Conservation (phyloP, 2,329 filamentous ascomycete genomes). For the Ophiostoma pallidulum region DNA sequence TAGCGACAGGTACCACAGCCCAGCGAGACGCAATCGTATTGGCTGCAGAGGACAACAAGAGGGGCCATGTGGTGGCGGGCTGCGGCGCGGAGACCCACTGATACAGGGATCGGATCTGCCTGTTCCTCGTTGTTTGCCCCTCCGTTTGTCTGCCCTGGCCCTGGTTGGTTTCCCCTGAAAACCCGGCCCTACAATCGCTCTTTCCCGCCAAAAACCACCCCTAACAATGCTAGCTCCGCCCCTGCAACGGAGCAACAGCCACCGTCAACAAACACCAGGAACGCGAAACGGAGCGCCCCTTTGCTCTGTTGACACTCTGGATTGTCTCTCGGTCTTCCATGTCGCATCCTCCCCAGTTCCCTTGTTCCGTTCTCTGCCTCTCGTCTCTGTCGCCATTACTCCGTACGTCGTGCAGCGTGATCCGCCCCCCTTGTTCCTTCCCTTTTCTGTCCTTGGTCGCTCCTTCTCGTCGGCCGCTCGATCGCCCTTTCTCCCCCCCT, state of each 20-base stretch:
- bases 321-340: too few relatives aligned
- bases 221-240: too few relatives aligned
- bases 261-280: neutral
- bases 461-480: neutral
- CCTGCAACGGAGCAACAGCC: neutral
- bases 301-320: constrained; percentile 2
- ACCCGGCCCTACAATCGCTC: constrained; percentile 5
- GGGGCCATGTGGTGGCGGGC: neutral
- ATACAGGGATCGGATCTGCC: neutral
- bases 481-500: too few relatives aligned
- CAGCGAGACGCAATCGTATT: neutral
- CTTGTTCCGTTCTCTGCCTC: constrained; percentile 1
- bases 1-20: constrained; percentile 13
- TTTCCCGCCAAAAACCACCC: neutral
- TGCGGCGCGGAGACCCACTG: constrained; percentile 7
- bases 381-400: neutral
- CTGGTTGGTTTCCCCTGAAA: too few relatives aligned
- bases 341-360: constrained; percentile 1
- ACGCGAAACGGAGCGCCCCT: neutral
- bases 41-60: neutral
- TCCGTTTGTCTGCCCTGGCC: too few relatives aligned
- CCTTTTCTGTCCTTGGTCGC: neutral
- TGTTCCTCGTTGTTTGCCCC: neutral
- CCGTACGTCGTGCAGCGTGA: too few relatives aligned
- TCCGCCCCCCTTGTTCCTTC: neutral